Percentiles rank a stretch among this genome's conserved stretches.
Evolutionary conservation across 1,284 basidiomycete genomes (phyloP).

Genomic region (Boletus hoseneyae): DNA sequence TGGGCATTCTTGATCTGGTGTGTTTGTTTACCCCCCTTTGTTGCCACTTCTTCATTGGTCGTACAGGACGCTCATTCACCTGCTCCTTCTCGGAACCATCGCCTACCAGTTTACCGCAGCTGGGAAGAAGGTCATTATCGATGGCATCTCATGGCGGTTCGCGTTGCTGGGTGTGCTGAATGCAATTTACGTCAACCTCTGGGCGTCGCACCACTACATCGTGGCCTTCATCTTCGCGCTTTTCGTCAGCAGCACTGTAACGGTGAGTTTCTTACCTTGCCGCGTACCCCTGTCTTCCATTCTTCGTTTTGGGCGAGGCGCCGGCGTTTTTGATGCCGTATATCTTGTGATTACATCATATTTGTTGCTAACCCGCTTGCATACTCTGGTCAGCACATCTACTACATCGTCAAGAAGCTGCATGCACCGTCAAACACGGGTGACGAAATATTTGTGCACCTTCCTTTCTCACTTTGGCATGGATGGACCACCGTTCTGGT

Average conservation of each 20-base stretch:
- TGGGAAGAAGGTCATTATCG: slow-evolving; percentile 82
- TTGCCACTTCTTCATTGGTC: slow-evolving; percentile 14
- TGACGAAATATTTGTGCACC: slow-evolving; percentile 80
- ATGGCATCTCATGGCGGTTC: slow-evolving; percentile 87
- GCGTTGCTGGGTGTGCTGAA: slow-evolving; percentile 84
- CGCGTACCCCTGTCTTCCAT: slow-evolving; percentile 7
- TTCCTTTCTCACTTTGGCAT: slow-evolving; percentile 92
- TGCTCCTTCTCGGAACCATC: slow-evolving; percentile 83
- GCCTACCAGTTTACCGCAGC: slow-evolving; percentile 84
- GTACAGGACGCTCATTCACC: slow-evolving; percentile 77
- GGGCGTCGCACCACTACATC: slow-evolving; percentile 70
- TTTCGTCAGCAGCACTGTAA: slow-evolving; percentile 78
- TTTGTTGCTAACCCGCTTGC: slow-evolving; percentile 12
- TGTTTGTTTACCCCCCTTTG: slow-evolving; percentile 19
- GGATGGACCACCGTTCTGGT: slow-evolving; percentile 94
- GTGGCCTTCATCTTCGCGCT: slow-evolving; percentile 82
- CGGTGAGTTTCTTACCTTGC: slow-evolving; percentile 40
- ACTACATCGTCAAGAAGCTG: slow-evolving; percentile 87
- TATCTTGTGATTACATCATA: slow-evolving; percentile 5
- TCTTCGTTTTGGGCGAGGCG: slow-evolving; percentile 10
- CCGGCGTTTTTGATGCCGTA: slow-evolving; percentile 4
- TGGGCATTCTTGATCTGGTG: slow-evolving; percentile 82
- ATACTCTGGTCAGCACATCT: slow-evolving; percentile 63
- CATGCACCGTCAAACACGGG: slow-evolving; percentile 61
- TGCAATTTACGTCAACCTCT: slow-evolving; percentile 81